These are phyloP conservation scores for Pyracantha coccinea DNA, from an alignment of 331 rosid species.

Conservation along the genomic window DNA sequence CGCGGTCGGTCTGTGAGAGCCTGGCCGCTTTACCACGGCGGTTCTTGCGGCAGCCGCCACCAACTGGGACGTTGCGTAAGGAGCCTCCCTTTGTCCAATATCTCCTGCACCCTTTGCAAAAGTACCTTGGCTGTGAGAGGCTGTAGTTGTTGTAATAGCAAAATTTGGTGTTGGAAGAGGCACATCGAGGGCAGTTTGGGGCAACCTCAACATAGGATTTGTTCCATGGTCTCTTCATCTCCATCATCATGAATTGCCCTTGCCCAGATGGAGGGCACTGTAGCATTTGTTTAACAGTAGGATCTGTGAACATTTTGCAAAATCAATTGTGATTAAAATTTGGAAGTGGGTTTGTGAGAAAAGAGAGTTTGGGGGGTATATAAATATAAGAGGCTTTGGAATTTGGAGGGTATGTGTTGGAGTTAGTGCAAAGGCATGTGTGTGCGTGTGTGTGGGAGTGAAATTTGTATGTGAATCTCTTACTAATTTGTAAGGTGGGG, in stretches of 20 bases:
- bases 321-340: not conserved
- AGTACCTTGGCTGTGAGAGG: conserved; percentile 81
- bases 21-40: conserved; percentile 37
- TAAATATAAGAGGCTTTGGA: not conserved
- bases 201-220: conserved; percentile 47
- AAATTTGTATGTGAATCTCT: not conserved
- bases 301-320: not conserved
- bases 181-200: conserved; percentile 85
- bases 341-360: not conserved
- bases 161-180: conserved; percentile 87
- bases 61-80: conserved; percentile 72
- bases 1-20: not conserved
- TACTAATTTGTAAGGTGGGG: not conserved
- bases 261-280: conserved; percentile 14
- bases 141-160: conserved; percentile 99
- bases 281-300: conserved; percentile 11
- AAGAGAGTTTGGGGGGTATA: not conserved
- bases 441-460: conserved; percentile 11
- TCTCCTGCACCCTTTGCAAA: conserved; percentile 84
- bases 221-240: conserved; percentile 29
- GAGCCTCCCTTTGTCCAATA: conserved; percentile 98
- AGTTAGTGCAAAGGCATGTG: not conserved
- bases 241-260: conserved; percentile 5
- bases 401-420: not conserved
- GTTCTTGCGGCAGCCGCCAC: conserved; percentile 65